Conservation (phyloP, 495 filamentous ascomycete genomes). For the Penicillium waksmanii region DNA sequence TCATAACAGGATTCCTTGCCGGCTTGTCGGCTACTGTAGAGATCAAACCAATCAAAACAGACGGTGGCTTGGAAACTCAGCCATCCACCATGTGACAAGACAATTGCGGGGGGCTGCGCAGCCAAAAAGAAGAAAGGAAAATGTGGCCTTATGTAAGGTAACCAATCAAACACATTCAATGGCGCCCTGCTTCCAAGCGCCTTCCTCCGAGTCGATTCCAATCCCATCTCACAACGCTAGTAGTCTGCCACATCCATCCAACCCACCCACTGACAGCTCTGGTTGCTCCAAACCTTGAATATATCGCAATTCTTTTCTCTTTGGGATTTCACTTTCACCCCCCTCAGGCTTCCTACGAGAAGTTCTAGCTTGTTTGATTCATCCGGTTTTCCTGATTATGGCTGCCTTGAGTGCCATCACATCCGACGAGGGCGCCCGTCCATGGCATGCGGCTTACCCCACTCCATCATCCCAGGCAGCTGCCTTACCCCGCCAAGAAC, state of each 20-base stretch:
- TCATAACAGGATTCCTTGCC: neutral
- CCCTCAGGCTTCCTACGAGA: too few species aligned
- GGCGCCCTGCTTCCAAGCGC: neutral
- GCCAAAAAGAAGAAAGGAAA: neutral
- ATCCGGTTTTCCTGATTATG: neutral
- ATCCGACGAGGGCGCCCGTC: slow-evolving; percentile 15
- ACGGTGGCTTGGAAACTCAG: neutral
- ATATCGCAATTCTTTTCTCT: too few species aligned
- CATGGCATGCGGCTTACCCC: slow-evolving; percentile 53
- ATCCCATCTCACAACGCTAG: neutral
- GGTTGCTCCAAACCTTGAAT: too few species aligned
- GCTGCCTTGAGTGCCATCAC: neutral
- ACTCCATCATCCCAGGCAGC: slow-evolving; percentile 33
- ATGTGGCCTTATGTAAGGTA: neutral
- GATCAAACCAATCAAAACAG: neutral
- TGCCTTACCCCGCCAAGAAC: slow-evolving; percentile 38
- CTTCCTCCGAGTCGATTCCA: neutral
- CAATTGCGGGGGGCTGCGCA: too few species aligned
- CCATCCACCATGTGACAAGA: neutral
- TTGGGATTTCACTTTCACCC: too few species aligned
- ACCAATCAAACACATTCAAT: neutral
- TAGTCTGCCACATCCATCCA: too few species aligned
- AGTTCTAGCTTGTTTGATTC: neutral
- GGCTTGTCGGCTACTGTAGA: neutral
- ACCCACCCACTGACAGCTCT: too few species aligned